Conservation (phyloP, 768 basidiomycete genomes). For the Phanerochaete carnosa region DNA sequence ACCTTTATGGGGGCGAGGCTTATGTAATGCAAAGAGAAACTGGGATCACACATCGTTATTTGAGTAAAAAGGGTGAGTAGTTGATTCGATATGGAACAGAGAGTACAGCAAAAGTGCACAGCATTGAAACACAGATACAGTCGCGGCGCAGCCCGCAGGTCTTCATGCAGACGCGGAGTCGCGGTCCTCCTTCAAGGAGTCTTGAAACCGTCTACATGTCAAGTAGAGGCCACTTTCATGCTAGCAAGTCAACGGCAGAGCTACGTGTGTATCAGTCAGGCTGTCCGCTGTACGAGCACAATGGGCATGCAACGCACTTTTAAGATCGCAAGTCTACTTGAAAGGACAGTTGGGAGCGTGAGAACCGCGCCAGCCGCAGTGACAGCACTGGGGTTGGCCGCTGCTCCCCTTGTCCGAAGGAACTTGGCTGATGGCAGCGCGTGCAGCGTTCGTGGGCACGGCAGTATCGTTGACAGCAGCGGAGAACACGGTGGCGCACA, state of each 20-base stretch:
- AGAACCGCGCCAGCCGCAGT: constrained; percentile 67
- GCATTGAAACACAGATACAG: background rate
- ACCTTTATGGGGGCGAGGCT: background rate
- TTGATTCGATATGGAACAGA: too few relatives aligned
- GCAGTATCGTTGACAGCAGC: background rate
- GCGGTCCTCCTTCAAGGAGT: too few relatives aligned
- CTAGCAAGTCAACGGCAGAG: too few relatives aligned
- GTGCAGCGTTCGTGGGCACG: background rate
- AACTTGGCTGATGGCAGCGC: too few relatives aligned
- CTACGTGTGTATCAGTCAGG: background rate
- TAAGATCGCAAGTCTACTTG: constrained; percentile 29
- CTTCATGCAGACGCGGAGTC: background rate
- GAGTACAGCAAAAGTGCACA: background rate
- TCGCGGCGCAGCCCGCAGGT: background rate
- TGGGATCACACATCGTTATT: background rate
- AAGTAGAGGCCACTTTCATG: too few relatives aligned
- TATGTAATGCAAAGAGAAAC: too few relatives aligned
- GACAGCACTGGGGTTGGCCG: constrained; percentile 64
- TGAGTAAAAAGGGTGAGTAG: too few relatives aligned
- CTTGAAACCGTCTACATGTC: too few relatives aligned
- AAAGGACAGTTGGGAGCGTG: constrained; percentile 63
- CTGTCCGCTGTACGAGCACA: background rate
- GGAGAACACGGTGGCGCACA: background rate
- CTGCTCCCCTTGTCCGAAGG: background rate
- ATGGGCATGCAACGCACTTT: background rate